Percentiles rank a stretch among this genome's conserved stretches.
phyloP scores from a whole-genome alignment of 2,329 filamentous ascomycete genomes.

The Fusarium denticulatum region DNA sequence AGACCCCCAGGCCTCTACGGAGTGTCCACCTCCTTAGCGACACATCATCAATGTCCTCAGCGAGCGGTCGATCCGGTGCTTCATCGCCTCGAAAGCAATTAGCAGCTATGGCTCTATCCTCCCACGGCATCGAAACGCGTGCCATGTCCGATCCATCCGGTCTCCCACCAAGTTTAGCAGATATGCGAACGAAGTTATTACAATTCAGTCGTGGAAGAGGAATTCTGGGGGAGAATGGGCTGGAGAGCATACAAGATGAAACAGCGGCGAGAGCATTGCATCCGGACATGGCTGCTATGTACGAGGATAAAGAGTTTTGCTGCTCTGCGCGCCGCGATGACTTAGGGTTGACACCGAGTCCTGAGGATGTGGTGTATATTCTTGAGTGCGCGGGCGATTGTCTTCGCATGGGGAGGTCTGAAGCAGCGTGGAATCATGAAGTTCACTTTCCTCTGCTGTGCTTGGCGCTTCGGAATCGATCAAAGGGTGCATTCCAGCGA shows the following conservation, averaged over 20 bases:
- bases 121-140: not conserved
- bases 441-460: not conserved
- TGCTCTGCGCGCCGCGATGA: not conserved
- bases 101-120: not conserved
- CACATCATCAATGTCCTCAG: not conserved
- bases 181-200: not conserved
- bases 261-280: not conserved
- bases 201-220: not conserved
- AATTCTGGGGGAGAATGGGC: accelerated
- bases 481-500: not conserved
- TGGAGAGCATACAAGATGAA: not conserved
- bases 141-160: not conserved
- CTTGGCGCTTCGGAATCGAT: not conserved
- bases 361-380: not conserved
- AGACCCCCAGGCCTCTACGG: not conserved
- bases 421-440: not conserved
- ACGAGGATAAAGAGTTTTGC: not conserved
- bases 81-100: not conserved
- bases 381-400: not conserved
- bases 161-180: not conserved
- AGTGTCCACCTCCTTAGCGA: not conserved
- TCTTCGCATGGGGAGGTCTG: not conserved
- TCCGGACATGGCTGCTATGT: not conserved
- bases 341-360: not conserved
- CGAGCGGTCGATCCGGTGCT: not conserved